These are phyloP conservation scores for Lasiodiplodia theobromae DNA, from an alignment of 2,329 filamentous ascomycete species.

Conservation along the genomic window DNA sequence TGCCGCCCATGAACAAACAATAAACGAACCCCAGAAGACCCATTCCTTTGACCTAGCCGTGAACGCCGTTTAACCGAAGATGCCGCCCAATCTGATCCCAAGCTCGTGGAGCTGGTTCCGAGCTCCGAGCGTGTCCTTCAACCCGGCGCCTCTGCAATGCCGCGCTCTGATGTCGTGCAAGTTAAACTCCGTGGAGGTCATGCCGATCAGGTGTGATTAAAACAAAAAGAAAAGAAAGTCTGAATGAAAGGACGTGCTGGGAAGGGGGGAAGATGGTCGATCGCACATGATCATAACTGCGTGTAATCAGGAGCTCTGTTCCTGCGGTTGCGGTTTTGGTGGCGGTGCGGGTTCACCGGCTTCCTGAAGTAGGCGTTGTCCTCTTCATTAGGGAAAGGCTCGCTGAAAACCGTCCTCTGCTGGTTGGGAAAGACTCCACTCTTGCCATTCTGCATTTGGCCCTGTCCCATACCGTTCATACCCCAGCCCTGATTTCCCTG, in stretches of 20 bases:
- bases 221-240: background rate
- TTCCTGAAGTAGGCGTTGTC: constrained; percentile 95
- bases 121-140: constrained; percentile 4
- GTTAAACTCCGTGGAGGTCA: constrained; percentile 17
- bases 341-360: constrained; percentile 91
- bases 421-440: constrained; percentile 62
- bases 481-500: constrained; percentile 29
- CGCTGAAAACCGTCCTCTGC: constrained; percentile 61
- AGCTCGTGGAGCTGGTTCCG: background rate
- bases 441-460: constrained; percentile 34
- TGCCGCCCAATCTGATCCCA: constrained; percentile 5
- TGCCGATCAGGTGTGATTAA: constrained; percentile 7
- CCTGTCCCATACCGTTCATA: constrained; percentile 30
- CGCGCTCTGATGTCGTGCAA: constrained; percentile 14
- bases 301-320: constrained; percentile 90
- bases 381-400: constrained; percentile 68
- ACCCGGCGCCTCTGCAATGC: constrained; percentile 25
- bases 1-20: constrained; percentile 6
- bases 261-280: background rate
- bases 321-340: constrained; percentile 80
- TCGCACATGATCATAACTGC: constrained; percentile 65
- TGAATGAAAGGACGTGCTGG: background rate
- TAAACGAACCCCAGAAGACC: background rate
- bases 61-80: constrained; percentile 9
- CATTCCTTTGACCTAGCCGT: background rate